A percentile compares a stretch with the other conserved stretches of the same genome.
Evolutionary conservation across 2,329 filamentous ascomycete genomes (phyloP).

Genomic region (Delphinella strobiligena): DNA sequence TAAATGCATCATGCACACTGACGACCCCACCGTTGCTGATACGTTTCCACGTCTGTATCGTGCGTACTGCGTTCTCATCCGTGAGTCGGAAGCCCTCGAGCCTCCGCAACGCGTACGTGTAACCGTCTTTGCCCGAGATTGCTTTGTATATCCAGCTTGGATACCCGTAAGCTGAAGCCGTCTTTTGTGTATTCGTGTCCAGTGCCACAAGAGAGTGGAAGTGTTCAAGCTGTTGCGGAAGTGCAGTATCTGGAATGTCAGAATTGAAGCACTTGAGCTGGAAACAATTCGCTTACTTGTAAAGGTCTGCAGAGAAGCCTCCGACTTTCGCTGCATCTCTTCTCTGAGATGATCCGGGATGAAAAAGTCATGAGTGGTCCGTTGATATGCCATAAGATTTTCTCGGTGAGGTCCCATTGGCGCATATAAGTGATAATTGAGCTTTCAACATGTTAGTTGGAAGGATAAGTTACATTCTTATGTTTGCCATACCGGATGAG

Average conservation of each 20-base stretch:
- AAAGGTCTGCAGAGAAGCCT: conserved; percentile 73
- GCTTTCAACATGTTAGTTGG: conserved; percentile 14
- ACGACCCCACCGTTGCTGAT: conserved; percentile 74
- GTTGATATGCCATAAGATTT: conserved; percentile 73
- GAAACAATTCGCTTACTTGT: conserved; percentile 44
- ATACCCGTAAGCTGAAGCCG: conserved; percentile 69
- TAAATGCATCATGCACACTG: conserved; percentile 83
- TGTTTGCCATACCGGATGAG: conserved; percentile 31
- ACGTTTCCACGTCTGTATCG: conserved; percentile 80
- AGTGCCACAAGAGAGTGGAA: conserved; percentile 89
- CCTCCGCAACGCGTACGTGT: conserved; percentile 74
- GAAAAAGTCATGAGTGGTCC: conserved; percentile 82
- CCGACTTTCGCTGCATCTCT: conserved; percentile 77
- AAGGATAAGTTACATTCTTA: background rate
- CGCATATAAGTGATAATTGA: conserved; percentile 88
- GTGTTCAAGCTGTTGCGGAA: conserved; percentile 66
- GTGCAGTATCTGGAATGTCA: conserved; percentile 44
- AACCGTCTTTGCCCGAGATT: conserved; percentile 74
- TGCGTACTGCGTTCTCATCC: conserved; percentile 77
- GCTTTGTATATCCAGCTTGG: conserved; percentile 95
- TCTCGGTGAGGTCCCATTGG: conserved; percentile 73
- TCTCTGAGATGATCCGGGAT: conserved; percentile 76
- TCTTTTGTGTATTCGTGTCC: conserved; percentile 70
- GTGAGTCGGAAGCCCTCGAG: conserved; percentile 82
- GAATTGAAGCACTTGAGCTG: conserved; percentile 4